phyloP scores from a whole-genome alignment of 2,329 filamentous ascomycete genomes.

The Exophiala calicioides region DNA sequence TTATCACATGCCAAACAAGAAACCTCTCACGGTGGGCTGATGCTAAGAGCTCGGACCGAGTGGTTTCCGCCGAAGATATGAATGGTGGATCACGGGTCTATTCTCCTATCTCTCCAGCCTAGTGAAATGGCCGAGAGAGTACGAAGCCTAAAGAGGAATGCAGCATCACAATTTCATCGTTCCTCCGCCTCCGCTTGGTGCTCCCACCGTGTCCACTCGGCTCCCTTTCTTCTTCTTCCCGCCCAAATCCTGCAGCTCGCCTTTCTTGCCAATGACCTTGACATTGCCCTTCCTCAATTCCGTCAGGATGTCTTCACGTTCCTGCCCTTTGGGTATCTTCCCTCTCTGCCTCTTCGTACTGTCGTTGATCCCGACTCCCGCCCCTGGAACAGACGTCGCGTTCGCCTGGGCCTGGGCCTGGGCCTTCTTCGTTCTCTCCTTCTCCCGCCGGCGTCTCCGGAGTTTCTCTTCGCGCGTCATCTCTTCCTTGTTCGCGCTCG shows the following conservation, averaged over 20 bases:
- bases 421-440: conserved; percentile 75
- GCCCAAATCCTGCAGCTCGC: conserved; percentile 78
- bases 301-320: conserved; percentile 60
- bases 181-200: conserved; percentile 7
- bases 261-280: conserved; percentile 87
- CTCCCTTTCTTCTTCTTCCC: conserved; percentile 67
- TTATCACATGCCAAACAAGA: too few species aligned
- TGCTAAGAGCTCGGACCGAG: too few species aligned
- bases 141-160: background rate
- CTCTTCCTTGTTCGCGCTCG: conserved; percentile 76
- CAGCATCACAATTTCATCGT: conserved; percentile 16
- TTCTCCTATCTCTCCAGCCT: too few species aligned
- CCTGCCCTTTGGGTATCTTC: conserved; percentile 35
- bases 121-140: too few species aligned
- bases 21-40: too few species aligned
- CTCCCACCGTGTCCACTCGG: background rate
- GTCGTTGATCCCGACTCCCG: conserved; percentile 41
- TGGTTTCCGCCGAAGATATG: too few species aligned
- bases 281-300: conserved; percentile 82
- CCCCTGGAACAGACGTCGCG: conserved; percentile 46
- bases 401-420: conserved; percentile 47
- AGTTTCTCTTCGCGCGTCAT: conserved; percentile 85
- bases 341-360: conserved; percentile 36
- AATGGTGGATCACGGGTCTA: too few species aligned
- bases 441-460: conserved; percentile 73